Base-by-base conservation (phyloP, 2,329 filamentous ascomycete genomes). In the Alternaria triticimaculans region DNA sequence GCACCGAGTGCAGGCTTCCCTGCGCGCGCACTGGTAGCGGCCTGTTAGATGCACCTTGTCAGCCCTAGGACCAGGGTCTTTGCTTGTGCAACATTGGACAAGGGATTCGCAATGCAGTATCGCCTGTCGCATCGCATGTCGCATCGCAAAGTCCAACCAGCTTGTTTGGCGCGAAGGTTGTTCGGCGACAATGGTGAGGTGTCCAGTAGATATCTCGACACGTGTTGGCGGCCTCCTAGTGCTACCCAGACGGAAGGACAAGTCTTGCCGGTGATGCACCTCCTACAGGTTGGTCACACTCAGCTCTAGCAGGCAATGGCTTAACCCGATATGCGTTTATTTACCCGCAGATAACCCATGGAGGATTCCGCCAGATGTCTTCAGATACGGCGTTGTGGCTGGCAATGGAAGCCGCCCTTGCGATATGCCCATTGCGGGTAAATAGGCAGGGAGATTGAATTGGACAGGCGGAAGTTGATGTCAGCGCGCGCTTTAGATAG, bases 361-460 rank as follows among this genome's bases (percentile, higher is more conserved):
- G 62, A 69, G 21, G 62, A 69, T 69, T 23, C 28, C 55, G 71
- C 70, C 62, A 58, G 61, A 54, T 60, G 26, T 54, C 41, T 58
- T 33, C 37, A 33, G 62, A 49, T 25, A 43, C 46, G 33, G 55
- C 28, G 43, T 51, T 48, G 64, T 65, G 67, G 66, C 68, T 71
- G 63, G 66, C 51, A 59, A 37, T 50, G 63, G 63, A 62, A 65
- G 70, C 63, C 66, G 70, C 49, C 59, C 51, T 60, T 64, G 68
- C 70, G 67, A 72, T 65, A 62, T 63, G 53, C 67, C 64, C 55
- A 66, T 67, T 65, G 65, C 72, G 75, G 75, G 60, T 77, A 76
- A 78, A 78, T 78, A 68, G 66, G 26, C 50, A 62, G 68, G 64
- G 67, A 71, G 69, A 74, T 60, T 59, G 50, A 68, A 62, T 54